These are phyloP conservation scores for Penicillium sp. DNA, from an alignment of 2,329 filamentous ascomycete genomes.

Conservation along the genomic window DNA sequence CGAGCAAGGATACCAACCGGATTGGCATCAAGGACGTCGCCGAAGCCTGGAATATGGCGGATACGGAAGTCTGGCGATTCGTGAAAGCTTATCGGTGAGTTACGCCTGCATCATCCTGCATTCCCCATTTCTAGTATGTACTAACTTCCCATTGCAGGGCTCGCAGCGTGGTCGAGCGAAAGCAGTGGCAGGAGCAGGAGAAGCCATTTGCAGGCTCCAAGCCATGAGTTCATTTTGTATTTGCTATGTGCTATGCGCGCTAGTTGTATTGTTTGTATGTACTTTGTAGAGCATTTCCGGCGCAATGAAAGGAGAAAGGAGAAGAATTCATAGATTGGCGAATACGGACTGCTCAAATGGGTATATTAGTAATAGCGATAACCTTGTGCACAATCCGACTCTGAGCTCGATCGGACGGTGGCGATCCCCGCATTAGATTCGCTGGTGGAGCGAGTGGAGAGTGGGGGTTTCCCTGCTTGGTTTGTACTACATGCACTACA, in stretches of 20 bases:
- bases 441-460: constrained; percentile 20
- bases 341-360: too few relatives aligned
- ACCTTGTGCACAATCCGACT: constrained; percentile 3
- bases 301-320: constrained; percentile 6
- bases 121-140: background rate
- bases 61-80: constrained; percentile 62
- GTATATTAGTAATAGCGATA: constrained; percentile 3
- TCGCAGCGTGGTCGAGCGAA: constrained; percentile 52
- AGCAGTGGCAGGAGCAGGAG: constrained; percentile 60
- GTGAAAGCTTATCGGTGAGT: constrained; percentile 52
- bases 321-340: background rate
- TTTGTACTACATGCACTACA: constrained; percentile 1
- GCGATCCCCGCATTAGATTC: constrained; percentile 36
- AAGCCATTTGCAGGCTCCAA: constrained; percentile 50
- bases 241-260: constrained; percentile 1
- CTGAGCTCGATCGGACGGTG: constrained; percentile 31
- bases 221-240: constrained; percentile 11
- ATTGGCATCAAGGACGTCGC: constrained; percentile 43
- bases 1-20: constrained; percentile 36
- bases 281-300: constrained; percentile 16
- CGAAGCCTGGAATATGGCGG: constrained; percentile 56
- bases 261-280: constrained; percentile 7
- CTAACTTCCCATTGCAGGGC: constrained; percentile 37
- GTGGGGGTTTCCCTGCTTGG: constrained; percentile 7
- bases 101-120: background rate